Conservation (phyloP, 345 rosid genomes). For the Melastoma malabathricum region DNA sequence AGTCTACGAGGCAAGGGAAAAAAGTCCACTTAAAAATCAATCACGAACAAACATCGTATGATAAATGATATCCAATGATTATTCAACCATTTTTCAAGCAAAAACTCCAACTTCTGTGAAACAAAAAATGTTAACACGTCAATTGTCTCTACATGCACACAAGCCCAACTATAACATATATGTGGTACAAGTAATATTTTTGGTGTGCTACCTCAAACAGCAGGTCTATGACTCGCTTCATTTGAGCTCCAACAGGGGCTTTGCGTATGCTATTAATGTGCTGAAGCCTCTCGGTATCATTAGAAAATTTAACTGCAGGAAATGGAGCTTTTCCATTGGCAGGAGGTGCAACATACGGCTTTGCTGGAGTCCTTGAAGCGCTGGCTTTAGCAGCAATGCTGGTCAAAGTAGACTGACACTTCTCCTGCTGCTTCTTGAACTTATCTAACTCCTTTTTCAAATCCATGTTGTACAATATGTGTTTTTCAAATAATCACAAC, state of each 20-base stretch:
- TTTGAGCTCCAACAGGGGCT: constrained; percentile 75
- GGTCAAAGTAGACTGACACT: constrained; percentile 46
- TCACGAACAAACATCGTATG: no score
- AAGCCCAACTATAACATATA: no score
- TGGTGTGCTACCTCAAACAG: constrained; percentile 7
- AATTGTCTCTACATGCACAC: no score
- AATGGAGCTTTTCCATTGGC: constrained; percentile 26
- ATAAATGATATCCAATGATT: no score
- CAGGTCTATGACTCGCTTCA: constrained; percentile 77
- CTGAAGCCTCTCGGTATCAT: constrained; percentile 64
- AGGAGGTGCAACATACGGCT: constrained; percentile 20
- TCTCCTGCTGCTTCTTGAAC: constrained; percentile 72
- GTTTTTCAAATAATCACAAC: no score
- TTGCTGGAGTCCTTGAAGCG: constrained; percentile 15
- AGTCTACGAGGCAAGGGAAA: no score
- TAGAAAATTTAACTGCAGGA: constrained; percentile 53
- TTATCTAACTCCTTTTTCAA: constrained; percentile 45
- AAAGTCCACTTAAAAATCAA: no score
- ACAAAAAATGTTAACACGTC: no score
- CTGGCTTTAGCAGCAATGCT: constrained; percentile 43
- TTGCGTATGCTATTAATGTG: constrained; percentile 46
- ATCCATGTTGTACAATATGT: constrained; percentile 27
- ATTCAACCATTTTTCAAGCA: no score
- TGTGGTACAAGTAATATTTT: no score
- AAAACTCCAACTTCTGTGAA: no score